These are phyloP conservation scores for Hyaloperonospora brassicae DNA, from an alignment of 352 stramenopile genomes.

Conservation along the genomic window DNA sequence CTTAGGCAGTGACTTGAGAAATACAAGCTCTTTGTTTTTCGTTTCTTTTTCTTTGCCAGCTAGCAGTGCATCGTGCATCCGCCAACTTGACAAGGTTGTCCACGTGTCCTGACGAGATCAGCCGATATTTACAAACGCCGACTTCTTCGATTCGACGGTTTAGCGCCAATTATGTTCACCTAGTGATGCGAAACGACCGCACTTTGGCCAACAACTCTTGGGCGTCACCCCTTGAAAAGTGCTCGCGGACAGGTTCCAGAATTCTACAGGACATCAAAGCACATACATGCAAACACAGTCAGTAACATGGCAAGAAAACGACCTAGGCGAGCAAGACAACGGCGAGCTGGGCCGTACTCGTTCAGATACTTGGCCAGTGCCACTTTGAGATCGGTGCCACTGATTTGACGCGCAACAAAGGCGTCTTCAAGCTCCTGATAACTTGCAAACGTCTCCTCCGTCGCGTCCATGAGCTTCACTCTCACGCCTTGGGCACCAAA, in stretches of 20 bases:
- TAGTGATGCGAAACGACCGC: conserved; percentile 93
- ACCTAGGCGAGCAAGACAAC: background rate
- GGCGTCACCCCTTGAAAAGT: conserved; percentile 93
- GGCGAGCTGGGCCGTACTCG: conserved; percentile 43
- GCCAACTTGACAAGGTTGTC: too few species aligned
- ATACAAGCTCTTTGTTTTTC: too few species aligned
- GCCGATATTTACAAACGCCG: too few species aligned
- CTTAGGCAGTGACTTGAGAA: too few species aligned
- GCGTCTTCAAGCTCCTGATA: conserved; percentile 88
- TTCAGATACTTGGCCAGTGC: conserved; percentile 89
- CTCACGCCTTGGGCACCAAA: conserved; percentile 41
- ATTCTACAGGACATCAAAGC: conserved; percentile 42
- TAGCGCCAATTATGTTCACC: conserved; percentile 35
- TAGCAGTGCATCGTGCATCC: too few species aligned
- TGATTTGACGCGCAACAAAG: conserved; percentile 87
- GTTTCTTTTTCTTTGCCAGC: too few species aligned
- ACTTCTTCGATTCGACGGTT: too few species aligned
- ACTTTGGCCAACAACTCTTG: conserved; percentile 95
- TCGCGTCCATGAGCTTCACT: conserved; percentile 41
- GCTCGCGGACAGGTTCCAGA: conserved; percentile 93
- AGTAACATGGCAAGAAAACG: background rate
- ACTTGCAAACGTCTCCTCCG: conserved; percentile 75
- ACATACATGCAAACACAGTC: background rate
- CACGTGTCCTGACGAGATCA: too few species aligned
- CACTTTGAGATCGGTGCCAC: conserved; percentile 91